A percentile compares a stretch with the other conserved stretches of the same genome.
Conservation (phyloP, 495 filamentous ascomycete genomes). For the Penicillium atrosanguineum region DNA sequence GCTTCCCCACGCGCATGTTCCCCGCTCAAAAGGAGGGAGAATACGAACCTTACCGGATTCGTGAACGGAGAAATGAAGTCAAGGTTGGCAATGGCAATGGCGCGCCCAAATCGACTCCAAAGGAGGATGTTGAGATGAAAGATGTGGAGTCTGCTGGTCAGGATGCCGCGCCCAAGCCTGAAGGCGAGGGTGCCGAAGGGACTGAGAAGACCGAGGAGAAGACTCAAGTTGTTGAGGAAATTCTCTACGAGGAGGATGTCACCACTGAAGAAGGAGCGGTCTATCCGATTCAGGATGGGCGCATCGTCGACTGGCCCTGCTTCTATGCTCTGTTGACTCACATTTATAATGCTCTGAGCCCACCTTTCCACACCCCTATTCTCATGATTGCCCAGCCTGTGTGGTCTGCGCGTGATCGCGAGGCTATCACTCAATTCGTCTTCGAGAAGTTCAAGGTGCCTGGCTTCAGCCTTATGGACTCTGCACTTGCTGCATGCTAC, state of each 20-base stretch:
- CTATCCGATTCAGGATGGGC: conserved; percentile 81
- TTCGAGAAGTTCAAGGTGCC: conserved; percentile 97
- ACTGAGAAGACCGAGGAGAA: conserved; percentile 19
- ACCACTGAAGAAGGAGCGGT: conserved; percentile 85
- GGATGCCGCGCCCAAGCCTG: conserved; percentile 14
- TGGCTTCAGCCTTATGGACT: conserved; percentile 81
- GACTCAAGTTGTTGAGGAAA: conserved; percentile 40
- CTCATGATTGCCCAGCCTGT: conserved; percentile 80
- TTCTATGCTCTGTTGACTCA: conserved; percentile 89
- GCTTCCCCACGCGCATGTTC: conserved; percentile 92
- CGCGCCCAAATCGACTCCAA: conserved; percentile 34
- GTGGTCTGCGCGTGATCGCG: conserved; percentile 81
- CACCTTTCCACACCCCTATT: conserved; percentile 90
- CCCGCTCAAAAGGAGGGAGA: conserved; percentile 72
- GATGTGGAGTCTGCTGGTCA: conserved; percentile 17
- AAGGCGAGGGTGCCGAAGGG: conserved; percentile 15
- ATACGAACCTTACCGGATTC: conserved; percentile 81
- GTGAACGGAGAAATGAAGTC: conserved; percentile 60
- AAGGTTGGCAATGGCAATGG: conserved; percentile 36
- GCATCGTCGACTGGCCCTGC: conserved; percentile 81
- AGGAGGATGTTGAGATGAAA: conserved; percentile 52
- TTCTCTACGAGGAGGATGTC: conserved; percentile 80
- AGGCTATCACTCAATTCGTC: conserved; percentile 82
- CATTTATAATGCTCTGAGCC: conserved; percentile 81
- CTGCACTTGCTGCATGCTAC: conserved; percentile 77